Conservation (phyloP, 2,329 filamentous ascomycete species). For the Neonectria neomacrospora region DNA sequence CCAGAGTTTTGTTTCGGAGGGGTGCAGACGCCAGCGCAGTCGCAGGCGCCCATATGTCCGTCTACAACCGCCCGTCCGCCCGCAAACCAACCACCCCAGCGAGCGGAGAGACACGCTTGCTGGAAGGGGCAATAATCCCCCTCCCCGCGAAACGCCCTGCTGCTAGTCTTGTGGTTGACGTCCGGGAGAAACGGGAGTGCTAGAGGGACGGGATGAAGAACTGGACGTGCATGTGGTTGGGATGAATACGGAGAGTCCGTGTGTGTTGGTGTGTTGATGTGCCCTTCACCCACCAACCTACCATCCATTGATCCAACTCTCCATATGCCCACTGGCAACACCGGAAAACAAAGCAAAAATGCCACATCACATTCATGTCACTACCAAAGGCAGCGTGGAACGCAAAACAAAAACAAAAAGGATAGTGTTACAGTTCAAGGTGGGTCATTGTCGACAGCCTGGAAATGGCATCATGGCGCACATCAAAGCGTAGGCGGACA, state of each 20-base stretch:
- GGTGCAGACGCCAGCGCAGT: not conserved
- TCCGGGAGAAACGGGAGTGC: slow-evolving; percentile 38
- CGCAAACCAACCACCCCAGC: slow-evolving; percentile 36
- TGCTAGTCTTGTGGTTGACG: slow-evolving; percentile 22
- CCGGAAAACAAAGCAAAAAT: not conserved
- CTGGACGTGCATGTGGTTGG: slow-evolving; percentile 8
- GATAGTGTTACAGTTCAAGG: not conserved
- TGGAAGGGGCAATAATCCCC: slow-evolving; percentile 33
- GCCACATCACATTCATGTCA: not conserved
- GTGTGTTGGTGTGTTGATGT: slow-evolving; percentile 3
- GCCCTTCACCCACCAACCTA: slow-evolving; percentile 8
- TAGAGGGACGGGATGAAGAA: slow-evolving; percentile 15
- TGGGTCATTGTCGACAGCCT: not conserved
- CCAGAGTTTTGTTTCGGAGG: slow-evolving; percentile 17
- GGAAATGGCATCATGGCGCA: slow-evolving; percentile 14
- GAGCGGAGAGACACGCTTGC: slow-evolving; percentile 26
- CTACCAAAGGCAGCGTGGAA: not conserved
- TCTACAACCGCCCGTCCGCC: slow-evolving; percentile 37
- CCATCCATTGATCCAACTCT: slow-evolving; percentile 11
- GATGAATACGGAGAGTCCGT: not conserved
- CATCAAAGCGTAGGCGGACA: not conserved
- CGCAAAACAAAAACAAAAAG: not conserved
- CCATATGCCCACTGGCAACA: not conserved
- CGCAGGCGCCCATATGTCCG: slow-evolving; percentile 35
- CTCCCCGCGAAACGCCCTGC: slow-evolving; percentile 31